A percentile compares a stretch with the other conserved stretches of the same genome.
These are phyloP conservation scores for Stephanodiscus triporus DNA, from an alignment of 108 stramenopile genomes.

Conservation along the genomic window DNA sequence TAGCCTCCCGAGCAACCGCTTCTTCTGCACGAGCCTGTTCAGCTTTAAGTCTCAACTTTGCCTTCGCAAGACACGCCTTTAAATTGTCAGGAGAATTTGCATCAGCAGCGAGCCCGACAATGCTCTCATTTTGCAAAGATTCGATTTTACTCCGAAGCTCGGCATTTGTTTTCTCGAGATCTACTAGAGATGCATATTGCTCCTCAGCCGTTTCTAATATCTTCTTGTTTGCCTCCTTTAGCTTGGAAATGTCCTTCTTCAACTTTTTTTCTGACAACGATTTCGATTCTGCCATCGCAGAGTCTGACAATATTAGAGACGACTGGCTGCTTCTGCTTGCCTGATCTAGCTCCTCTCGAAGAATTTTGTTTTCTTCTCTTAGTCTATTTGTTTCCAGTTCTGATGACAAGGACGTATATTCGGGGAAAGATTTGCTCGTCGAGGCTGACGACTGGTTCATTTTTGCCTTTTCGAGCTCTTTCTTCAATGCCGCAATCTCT, in stretches of 20 bases:
- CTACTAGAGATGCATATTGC: slow-evolving; percentile 29
- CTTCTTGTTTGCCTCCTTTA: slow-evolving; percentile 52
- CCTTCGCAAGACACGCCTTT: slow-evolving; percentile 18
- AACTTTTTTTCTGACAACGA: slow-evolving; percentile 21
- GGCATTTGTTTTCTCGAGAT: slow-evolving; percentile 37
- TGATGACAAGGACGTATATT: slow-evolving; percentile 12
- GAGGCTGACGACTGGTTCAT: slow-evolving; percentile 5
- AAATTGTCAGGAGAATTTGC: slow-evolving; percentile 16
- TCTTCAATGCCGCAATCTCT: slow-evolving; percentile 22
- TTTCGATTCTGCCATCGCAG: neutral
- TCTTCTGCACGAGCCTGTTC: slow-evolving; percentile 32
- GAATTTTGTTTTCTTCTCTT: slow-evolving; percentile 45
- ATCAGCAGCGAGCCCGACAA: slow-evolving; percentile 12
- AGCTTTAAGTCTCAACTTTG: slow-evolving; percentile 23
- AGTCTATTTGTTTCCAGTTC: slow-evolving; percentile 10
- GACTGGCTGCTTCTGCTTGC: neutral
- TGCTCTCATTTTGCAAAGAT: slow-evolving; percentile 12
- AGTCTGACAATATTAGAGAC: neutral
- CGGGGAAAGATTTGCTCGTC: neutral
- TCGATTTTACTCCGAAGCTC: slow-evolving; percentile 31
- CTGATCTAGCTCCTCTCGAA: slow-evolving; percentile 38
- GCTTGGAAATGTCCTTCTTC: slow-evolving; percentile 42
- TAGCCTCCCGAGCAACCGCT: slow-evolving; percentile 23
- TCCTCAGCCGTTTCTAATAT: slow-evolving; percentile 47
- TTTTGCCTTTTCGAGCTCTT: slow-evolving; percentile 38